Evolutionary conservation across 179 eudicot species (phyloP).

Genomic region (Carnegiea gigantea): DNA sequence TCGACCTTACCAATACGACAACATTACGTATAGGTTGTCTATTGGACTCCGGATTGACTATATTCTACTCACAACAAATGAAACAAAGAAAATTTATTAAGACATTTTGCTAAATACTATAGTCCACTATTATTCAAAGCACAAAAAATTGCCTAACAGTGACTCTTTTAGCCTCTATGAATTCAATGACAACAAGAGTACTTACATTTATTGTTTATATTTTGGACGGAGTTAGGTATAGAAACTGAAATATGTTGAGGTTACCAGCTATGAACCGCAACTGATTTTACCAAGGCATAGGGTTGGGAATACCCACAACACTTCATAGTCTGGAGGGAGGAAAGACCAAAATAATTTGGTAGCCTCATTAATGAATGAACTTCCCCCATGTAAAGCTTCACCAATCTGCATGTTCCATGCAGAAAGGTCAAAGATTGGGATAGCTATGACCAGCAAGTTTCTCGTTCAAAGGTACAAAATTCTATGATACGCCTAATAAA

Average conservation of each 20-base stretch:
- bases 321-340: neutral
- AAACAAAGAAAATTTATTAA: too few relatives aligned
- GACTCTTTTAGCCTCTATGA: neutral
- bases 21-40: neutral
- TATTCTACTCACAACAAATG: too few relatives aligned
- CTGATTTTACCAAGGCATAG: constrained; percentile 10
- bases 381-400: neutral
- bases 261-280: constrained; percentile 6
- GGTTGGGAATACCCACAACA: constrained; percentile 9
- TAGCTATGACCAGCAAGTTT: neutral
- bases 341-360: neutral
- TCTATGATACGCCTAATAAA: neutral
- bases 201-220: neutral
- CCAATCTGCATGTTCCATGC: neutral
- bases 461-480: neutral
- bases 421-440: neutral
- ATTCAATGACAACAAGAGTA: neutral
- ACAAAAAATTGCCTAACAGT: neutral
- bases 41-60: too few relatives aligned
- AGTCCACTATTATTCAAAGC: neutral
- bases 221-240: neutral
- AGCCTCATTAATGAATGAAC: neutral
- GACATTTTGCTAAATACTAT: too few relatives aligned
- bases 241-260: neutral
- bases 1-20: too few relatives aligned